Evolutionary conservation across 371 early-diverging fungal genomes (phyloP), one percentile per base, ranked within the genome.

Genomic region (Lichtheimia ramosa): DNA sequence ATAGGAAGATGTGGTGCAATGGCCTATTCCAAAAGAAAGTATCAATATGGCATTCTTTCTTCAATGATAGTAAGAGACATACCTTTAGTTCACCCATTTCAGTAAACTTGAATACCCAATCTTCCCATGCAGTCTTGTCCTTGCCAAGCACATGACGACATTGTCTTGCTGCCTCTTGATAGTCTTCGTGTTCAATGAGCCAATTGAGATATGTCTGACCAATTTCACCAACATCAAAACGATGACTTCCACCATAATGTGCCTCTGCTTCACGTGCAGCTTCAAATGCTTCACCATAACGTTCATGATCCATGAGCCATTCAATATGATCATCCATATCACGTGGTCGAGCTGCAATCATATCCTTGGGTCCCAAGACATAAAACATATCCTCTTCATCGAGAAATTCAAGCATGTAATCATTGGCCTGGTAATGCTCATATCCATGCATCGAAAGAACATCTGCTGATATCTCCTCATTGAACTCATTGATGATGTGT

Each of bases 321-420:
- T 92, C 89, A 56, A 98, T 88, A 60, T 94, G 97, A 76, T 98
- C 97, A 28, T 89, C 88, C 41, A 89, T 54, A 61, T 94, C 95
- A 41, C 96, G 83, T 4, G 92, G 89, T 28, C 86, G 82, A n/a
- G 96, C 96, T 3, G 89, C 81, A 24, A 98, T 85, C 16, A 97
- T 79, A 71, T 96, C 96, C 70, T 94, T 95, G 10, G 97, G 97
- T 8, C 94, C 92, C 43, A 94, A 80, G 0, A 98, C 82, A 64
- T 92, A 94, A 70, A 89, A 96, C 77, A 85, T 79, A 48, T 87
- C 85, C 56, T 83, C 84, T 16, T 79, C 76, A 25, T 79, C 74
- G 46, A 82, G 59, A 61, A 79, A 79, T 13, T 79, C 83, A 34
- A 97, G 81, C 18, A 83, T 83, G 69, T 97, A 98, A 66, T 97